Evolutionary conservation across 176 grass and related monocot species (phyloP).

Genomic region (Aegilops sharonensis): DNA sequence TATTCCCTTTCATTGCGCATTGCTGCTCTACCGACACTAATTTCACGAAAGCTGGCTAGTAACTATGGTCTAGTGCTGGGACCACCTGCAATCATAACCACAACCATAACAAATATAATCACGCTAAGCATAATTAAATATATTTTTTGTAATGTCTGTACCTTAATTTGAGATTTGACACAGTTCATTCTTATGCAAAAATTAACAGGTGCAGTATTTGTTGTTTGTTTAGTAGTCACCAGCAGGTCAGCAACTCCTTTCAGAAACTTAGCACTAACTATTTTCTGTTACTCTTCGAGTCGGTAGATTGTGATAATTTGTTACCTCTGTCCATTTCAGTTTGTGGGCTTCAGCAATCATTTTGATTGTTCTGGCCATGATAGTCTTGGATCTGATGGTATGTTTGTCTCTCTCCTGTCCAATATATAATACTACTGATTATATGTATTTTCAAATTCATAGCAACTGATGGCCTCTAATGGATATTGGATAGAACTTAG

Average conservation of each 20-base stretch:
- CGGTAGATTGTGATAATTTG: conserved; percentile 29
- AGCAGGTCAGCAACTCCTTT: conserved; percentile 57
- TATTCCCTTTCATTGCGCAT: not conserved
- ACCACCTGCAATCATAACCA: not conserved
- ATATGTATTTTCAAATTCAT: conserved; percentile 20
- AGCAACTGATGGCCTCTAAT: not conserved
- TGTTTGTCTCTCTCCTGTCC: conserved; percentile 18
- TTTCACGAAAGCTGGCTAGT: not conserved
- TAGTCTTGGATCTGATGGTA: conserved; percentile 95
- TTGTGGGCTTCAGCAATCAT: conserved; percentile 91
- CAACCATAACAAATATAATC: not conserved
- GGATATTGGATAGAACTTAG: conserved; percentile 8
- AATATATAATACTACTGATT: conserved; percentile 1
- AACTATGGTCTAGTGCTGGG: not conserved
- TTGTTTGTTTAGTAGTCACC: conserved; percentile 78
- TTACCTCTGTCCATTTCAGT: conserved; percentile 54
- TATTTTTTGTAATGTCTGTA: not conserved
- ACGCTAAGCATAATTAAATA: not conserved
- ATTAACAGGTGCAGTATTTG: conserved; percentile 76
- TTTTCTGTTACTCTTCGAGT: conserved; percentile 21
- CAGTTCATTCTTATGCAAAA: conserved; percentile 23
- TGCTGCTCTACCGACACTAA: not conserved
- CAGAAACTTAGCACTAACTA: conserved; percentile 11
- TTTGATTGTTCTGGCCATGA: conserved; percentile 73
- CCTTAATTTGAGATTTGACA: conserved; percentile 35